Evolutionary conservation across 495 filamentous ascomycete genomes (phyloP).

Genomic region (Tuber brumale): DNA sequence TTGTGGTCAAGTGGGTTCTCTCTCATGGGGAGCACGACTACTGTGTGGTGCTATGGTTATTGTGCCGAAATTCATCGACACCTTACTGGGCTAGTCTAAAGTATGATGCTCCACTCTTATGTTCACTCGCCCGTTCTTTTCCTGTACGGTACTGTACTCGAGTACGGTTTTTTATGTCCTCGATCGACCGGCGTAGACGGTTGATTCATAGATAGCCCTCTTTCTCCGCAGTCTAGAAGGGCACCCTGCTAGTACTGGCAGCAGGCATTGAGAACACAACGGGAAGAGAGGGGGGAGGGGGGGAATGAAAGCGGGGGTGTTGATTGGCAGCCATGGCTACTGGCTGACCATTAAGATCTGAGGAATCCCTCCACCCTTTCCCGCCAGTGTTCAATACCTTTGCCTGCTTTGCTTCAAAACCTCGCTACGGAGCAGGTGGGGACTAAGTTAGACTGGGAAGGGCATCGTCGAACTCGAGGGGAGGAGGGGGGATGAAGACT

Average conservation of each 20-base stretch:
- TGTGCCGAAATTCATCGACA: not conserved
- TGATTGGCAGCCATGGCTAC: not conserved
- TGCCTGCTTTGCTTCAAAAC: conserved; percentile 2
- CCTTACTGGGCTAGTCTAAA: not conserved
- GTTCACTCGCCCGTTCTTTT: not conserved
- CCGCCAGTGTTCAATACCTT: not conserved
- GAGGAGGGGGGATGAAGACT: not conserved
- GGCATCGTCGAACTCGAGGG: not conserved
- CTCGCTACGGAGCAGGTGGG: not conserved
- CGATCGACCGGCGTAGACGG: conserved; percentile 2
- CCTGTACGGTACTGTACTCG: not conserved
- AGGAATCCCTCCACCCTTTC: conserved; percentile 3
- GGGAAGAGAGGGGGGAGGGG: not conserved
- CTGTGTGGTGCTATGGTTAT: not conserved
- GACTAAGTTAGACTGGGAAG: not conserved
- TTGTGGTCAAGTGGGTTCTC: not conserved
- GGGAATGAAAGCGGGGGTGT: not conserved
- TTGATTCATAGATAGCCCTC: not conserved
- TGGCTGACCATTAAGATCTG: conserved; percentile 4
- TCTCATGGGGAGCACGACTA: not conserved
- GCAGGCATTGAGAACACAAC: conserved; percentile 4
- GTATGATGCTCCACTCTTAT: not conserved
- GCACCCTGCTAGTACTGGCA: not conserved
- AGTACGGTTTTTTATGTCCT: not conserved
- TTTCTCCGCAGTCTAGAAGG: not conserved